These are phyloP conservation scores for Hypoxylon sp. DNA, from an alignment of 2,329 filamentous ascomycete species.

Conservation along the genomic window DNA sequence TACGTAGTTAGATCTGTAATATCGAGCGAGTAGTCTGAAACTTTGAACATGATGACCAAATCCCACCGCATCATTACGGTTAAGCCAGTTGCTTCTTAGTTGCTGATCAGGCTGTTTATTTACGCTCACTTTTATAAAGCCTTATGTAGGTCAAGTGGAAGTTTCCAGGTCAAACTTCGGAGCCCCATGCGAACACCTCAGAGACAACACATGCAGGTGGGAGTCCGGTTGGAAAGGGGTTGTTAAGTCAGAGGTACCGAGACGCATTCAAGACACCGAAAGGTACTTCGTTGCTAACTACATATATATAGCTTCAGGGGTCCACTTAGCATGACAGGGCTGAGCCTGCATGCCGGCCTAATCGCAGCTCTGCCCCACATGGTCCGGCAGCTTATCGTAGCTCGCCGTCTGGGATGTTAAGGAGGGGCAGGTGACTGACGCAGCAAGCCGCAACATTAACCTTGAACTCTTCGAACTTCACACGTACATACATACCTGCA, in stretches of 20 bases:
- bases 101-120: background rate
- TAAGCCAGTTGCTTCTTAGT: background rate
- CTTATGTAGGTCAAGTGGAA: background rate
- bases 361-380: slow-evolving; percentile 32
- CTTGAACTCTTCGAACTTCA: slow-evolving; percentile 4
- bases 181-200: slow-evolving; percentile 7
- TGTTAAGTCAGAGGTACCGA: background rate
- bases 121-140: background rate
- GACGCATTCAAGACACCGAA: background rate
- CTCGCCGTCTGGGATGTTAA: slow-evolving; percentile 12
- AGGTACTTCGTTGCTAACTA: slow-evolving; percentile 8
- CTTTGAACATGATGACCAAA: background rate
- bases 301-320: background rate
- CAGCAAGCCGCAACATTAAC: slow-evolving; percentile 17
- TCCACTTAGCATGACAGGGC: slow-evolving; percentile 24
- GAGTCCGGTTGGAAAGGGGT: background rate
- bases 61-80: background rate
- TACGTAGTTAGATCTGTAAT: too few species aligned
- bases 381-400: slow-evolving; percentile 35
- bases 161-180: slow-evolving; percentile 1
- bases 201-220: slow-evolving; percentile 6
- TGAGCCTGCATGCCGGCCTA: slow-evolving; percentile 28
- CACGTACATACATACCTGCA: slow-evolving; percentile 22
- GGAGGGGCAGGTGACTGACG: slow-evolving; percentile 41
- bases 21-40: background rate